A percentile compares a stretch with the other conserved stretches of the same genome.
These are phyloP conservation scores for Aspergillus sp. DNA, from an alignment of 2,329 filamentous ascomycete genomes.

Conservation along the genomic window DNA sequence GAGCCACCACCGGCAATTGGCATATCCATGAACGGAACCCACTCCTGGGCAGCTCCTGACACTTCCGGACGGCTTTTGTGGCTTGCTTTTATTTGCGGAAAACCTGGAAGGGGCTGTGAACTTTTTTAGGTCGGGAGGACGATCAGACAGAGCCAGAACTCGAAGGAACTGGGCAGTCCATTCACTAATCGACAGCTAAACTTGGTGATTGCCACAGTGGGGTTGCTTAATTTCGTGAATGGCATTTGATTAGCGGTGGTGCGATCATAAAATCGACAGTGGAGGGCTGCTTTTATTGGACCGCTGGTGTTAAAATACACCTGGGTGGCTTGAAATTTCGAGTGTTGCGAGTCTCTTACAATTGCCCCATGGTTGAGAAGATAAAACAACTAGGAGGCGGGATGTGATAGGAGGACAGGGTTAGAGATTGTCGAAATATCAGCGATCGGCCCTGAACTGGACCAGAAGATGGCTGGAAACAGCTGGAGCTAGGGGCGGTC, in stretches of 20 bases:
- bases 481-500: not conserved
- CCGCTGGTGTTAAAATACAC: not conserved
- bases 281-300: not conserved
- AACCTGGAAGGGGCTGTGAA: not conserved
- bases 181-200: not conserved
- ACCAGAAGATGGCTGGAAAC: not conserved
- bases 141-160: conserved; percentile 1
- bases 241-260: not conserved
- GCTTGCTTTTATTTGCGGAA: not conserved
- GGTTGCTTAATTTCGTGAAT: conserved; percentile 2
- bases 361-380: not conserved
- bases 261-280: not conserved
- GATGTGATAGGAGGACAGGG: not conserved
- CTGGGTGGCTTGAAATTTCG: not conserved
- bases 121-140: not conserved
- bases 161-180: not conserved
- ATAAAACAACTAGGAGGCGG: not conserved
- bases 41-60: not conserved
- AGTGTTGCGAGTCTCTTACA: not conserved
- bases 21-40: not conserved
- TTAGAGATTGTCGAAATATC: not conserved
- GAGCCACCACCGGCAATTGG: no score
- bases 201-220: not conserved
- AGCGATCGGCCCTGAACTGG: not conserved
- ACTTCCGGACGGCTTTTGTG: not conserved